phyloP scores from a whole-genome alignment of 495 filamentous ascomycete genomes.

The Xylaria longipes region DNA sequence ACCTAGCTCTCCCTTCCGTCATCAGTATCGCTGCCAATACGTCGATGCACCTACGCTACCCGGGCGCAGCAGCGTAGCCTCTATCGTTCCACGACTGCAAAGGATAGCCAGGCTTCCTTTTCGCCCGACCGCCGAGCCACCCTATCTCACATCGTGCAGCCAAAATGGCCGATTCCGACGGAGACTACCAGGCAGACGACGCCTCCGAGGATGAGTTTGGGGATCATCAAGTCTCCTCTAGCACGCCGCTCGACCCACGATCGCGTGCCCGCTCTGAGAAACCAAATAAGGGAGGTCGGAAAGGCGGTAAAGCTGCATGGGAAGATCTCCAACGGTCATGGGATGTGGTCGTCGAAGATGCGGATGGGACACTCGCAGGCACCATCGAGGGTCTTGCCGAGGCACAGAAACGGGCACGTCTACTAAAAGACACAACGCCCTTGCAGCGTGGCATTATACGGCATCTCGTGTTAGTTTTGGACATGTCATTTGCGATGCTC shows the following conservation, averaged over 20 bases:
- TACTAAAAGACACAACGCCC: slow-evolving; percentile 91
- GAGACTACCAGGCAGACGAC: slow-evolving; percentile 77
- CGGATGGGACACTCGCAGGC: slow-evolving; percentile 48
- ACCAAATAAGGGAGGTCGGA: slow-evolving; percentile 37
- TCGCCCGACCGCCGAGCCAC: not conserved
- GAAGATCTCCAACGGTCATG: slow-evolving; percentile 57
- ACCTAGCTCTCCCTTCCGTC: slow-evolving; percentile 6
- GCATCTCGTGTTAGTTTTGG: slow-evolving; percentile 89
- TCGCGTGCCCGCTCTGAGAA: slow-evolving; percentile 35
- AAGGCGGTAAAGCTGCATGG: slow-evolving; percentile 49
- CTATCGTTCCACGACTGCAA: not conserved
- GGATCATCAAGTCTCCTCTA: slow-evolving; percentile 54
- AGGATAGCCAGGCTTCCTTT: not conserved
- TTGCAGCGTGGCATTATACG: slow-evolving; percentile 96
- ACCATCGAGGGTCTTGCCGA: slow-evolving; percentile 47
- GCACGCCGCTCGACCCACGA: slow-evolving; percentile 30
- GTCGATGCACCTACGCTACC: slow-evolving; percentile 5
- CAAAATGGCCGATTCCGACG: slow-evolving; percentile 76
- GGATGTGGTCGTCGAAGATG: slow-evolving; percentile 52
- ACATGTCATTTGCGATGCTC: slow-evolving; percentile 89
- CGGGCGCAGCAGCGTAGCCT: not conserved
- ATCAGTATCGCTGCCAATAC: not conserved
- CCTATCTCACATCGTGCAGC: not conserved
- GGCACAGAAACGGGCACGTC: slow-evolving; percentile 54
- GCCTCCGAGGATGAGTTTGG: slow-evolving; percentile 79